Evolutionary conservation across 2,329 filamentous ascomycete species (phyloP).

Genomic region (Furcasterigmium sp.): DNA sequence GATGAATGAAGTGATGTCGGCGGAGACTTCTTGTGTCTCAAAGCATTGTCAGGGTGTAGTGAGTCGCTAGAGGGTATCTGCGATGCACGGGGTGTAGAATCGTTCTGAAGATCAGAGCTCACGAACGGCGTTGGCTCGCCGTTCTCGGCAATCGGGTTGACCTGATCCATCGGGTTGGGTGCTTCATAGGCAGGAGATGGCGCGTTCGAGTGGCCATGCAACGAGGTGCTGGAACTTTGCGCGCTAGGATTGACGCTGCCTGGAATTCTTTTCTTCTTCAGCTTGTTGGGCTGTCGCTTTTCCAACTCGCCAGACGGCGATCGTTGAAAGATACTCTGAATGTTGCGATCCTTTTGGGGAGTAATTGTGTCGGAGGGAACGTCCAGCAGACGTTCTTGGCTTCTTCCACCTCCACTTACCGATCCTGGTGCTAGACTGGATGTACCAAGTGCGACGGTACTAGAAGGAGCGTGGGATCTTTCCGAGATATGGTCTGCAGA

Average conservation of each 20-base stretch:
- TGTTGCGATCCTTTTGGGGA: slow-evolving; percentile 59
- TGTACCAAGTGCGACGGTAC: slow-evolving; percentile 19
- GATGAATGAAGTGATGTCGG: slow-evolving; percentile 72
- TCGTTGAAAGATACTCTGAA: slow-evolving; percentile 67
- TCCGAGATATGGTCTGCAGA: not conserved
- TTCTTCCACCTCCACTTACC: slow-evolving; percentile 30
- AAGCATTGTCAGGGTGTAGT: slow-evolving; percentile 37
- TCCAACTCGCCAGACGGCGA: slow-evolving; percentile 59
- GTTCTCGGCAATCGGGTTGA: slow-evolving; percentile 11
- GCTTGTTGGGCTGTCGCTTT: slow-evolving; percentile 77
- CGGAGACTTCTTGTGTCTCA: slow-evolving; percentile 68
- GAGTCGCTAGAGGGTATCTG: slow-evolving; percentile 36
- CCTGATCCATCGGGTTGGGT: slow-evolving; percentile 40
- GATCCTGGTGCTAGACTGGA: slow-evolving; percentile 21
- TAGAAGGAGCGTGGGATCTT: slow-evolving; percentile 12
- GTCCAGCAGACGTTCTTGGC: slow-evolving; percentile 43
- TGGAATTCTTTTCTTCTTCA: slow-evolving; percentile 79
- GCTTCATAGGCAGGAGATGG: slow-evolving; percentile 41
- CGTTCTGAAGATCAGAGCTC: slow-evolving; percentile 24
- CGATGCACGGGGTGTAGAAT: slow-evolving; percentile 40
- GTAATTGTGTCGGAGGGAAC: slow-evolving; percentile 39
- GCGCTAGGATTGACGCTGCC: slow-evolving; percentile 79
- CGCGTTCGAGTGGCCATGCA: slow-evolving; percentile 42
- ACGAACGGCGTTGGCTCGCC: slow-evolving; percentile 3
- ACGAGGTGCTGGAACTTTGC: slow-evolving; percentile 80